Conservation (phyloP, 2,329 filamentous ascomycete species). For the Microsporum audouinii region DNA sequence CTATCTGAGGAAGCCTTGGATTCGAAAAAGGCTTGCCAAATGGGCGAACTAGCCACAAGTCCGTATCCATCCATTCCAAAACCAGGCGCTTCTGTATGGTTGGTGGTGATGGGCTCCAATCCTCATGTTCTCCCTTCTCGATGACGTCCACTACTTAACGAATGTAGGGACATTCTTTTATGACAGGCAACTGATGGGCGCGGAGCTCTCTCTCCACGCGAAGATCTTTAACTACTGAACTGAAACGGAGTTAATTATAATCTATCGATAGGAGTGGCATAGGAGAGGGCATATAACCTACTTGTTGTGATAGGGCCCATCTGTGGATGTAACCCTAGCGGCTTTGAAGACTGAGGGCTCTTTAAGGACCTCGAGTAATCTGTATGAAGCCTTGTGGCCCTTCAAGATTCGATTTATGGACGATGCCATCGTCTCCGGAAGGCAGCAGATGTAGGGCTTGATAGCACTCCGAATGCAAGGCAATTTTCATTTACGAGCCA, state of each 20-base stretch:
- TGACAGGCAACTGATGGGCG: slow-evolving; percentile 10
- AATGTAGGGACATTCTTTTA: slow-evolving; percentile 9
- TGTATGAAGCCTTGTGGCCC: not conserved
- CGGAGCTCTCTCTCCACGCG: slow-evolving; percentile 10
- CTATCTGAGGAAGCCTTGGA: slow-evolving; percentile 7
- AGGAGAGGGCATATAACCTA: not conserved
- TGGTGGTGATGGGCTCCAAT: slow-evolving; percentile 4
- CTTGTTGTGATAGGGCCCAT: not conserved
- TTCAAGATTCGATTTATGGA: not conserved
- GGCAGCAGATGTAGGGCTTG: no score
- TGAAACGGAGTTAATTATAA: not conserved
- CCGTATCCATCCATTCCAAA: slow-evolving; percentile 13
- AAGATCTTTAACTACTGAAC: slow-evolving; percentile 11
- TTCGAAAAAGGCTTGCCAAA: slow-evolving; percentile 13
- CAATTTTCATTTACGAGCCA: no score
- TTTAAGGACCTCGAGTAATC: not conserved
- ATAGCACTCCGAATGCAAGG: no score
- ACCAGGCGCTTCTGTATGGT: slow-evolving; percentile 10
- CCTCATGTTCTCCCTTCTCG: not conserved
- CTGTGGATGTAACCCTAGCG: not conserved
- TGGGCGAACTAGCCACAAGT: slow-evolving; percentile 10
- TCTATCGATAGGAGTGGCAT: not conserved
- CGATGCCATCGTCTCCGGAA: not conserved
- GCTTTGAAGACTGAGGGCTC: not conserved
- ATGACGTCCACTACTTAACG: slow-evolving; percentile 12